phyloP scores from a whole-genome alignment of 2,329 filamentous ascomycete species.

The Kalaharituber pfeilii region DNA sequence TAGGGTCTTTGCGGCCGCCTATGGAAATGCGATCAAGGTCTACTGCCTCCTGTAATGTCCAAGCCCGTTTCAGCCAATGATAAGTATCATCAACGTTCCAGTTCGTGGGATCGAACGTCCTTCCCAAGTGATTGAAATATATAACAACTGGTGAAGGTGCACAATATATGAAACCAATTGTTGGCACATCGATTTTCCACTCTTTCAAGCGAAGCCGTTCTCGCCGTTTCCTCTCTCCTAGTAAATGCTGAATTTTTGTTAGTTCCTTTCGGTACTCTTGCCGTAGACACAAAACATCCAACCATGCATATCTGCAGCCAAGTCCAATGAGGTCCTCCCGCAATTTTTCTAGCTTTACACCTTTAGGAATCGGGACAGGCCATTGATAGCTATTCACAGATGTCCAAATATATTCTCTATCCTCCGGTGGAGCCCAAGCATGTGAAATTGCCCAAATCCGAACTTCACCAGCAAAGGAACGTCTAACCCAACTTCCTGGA shows the following conservation, averaged over 20 bases:
- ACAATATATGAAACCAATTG: background rate
- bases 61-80: background rate
- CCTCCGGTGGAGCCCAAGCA: background rate
- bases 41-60: background rate
- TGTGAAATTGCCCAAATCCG: background rate
- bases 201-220: no score
- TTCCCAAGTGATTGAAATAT: background rate
- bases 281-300: background rate
- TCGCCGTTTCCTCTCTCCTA: no score
- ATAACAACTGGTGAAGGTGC: background rate
- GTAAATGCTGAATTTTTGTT: background rate
- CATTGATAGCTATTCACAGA: background rate
- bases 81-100: background rate
- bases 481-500: background rate
- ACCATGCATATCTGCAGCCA: background rate
- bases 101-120: background rate
- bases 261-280: background rate
- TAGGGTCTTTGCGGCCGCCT: no score
- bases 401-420: background rate
- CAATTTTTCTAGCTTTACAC: background rate
- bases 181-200: background rate
- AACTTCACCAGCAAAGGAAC: background rate
- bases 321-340: background rate
- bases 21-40: no score
- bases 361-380: background rate